Base-by-base conservation (phyloP, 2,329 filamentous ascomycete species). In the Rutstroemia sp. region DNA sequence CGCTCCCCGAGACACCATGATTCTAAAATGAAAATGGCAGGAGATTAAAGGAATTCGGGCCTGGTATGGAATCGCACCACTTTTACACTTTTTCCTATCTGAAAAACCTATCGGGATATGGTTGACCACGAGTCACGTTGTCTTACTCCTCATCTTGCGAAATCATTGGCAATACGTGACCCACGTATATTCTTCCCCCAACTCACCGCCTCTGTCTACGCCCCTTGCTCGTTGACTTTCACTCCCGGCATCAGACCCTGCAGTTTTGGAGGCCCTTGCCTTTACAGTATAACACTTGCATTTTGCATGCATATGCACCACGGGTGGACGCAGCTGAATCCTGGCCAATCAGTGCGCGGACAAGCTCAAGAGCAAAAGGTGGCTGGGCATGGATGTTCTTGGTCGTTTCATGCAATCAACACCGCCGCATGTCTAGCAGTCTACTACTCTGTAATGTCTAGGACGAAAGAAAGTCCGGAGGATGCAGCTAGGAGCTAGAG, bases 151-250 rank as follows among this genome's bases (percentile, higher is more conserved):
- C 42, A 38, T 21, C 19, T 44, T 54, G 34, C 14, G 30, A 60
- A 63, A 57, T 54, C 64, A 67, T 69, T 69, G 67, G 67, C 62
- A 65, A 65, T 65, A 67, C 61, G 61, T 61, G 64, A 65, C 63
- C 66, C 67, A 68, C 67, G 67, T 69, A 67, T 66, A 27, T 51
- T 50, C 2, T 50, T 14, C 25, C 41, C 3, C 25, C 12, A 8
- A 21, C 46, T 54, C 52, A 54, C 52, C 52, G 46, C 58, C 23
- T 57, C 42, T 55, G 54, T 56, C 56, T 54, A 25, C 52, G 57
- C 54, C 51, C 42, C 42, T 51, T 48, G 44, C 47, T 48, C 54
- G 57, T 51, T 37, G 19, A 59, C 58, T 60, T 58, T 57, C 63
- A 63, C 60, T 65, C 64, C 65, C 65, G 64, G 61, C 61, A 62